Evolutionary conservation across 2,329 filamentous ascomycete genomes (phyloP).

Genomic region (Chaetomium globosum): DNA sequence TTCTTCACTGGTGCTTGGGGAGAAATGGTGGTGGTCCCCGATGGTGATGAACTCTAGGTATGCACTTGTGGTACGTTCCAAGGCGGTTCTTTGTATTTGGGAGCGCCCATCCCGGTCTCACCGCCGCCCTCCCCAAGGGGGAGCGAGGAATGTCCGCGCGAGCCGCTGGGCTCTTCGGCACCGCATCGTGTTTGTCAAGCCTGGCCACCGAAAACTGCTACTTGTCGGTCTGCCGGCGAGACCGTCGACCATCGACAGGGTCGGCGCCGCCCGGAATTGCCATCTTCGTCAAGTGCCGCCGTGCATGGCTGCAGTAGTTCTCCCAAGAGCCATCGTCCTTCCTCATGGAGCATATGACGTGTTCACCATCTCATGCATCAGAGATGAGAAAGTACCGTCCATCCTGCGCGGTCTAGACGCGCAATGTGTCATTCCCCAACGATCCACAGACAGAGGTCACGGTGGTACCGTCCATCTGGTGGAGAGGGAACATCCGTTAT

Average conservation of each 20-base stretch:
- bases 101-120: background rate
- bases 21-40: background rate
- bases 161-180: background rate
- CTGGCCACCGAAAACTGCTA: background rate
- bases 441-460: conserved; percentile 3
- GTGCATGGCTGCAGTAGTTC: background rate
- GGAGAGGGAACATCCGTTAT: conserved; percentile 25
- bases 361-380: conserved; percentile 4
- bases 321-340: background rate
- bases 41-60: background rate
- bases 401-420: conserved; percentile 6
- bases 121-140: background rate
- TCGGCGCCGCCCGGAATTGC: background rate
- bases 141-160: background rate
- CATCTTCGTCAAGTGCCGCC: conserved; percentile 1
- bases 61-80: background rate
- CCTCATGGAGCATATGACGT: conserved; percentile 7
- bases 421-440: conserved; percentile 1
- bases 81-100: conserved; percentile 7
- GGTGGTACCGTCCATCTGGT: background rate
- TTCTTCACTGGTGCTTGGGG: background rate
- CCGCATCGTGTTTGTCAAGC: background rate
- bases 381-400: background rate
- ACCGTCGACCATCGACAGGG: background rate
- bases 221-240: background rate